Conservation (phyloP, 2,329 filamentous ascomycete species). For the Bipolaris sorokiniana region DNA sequence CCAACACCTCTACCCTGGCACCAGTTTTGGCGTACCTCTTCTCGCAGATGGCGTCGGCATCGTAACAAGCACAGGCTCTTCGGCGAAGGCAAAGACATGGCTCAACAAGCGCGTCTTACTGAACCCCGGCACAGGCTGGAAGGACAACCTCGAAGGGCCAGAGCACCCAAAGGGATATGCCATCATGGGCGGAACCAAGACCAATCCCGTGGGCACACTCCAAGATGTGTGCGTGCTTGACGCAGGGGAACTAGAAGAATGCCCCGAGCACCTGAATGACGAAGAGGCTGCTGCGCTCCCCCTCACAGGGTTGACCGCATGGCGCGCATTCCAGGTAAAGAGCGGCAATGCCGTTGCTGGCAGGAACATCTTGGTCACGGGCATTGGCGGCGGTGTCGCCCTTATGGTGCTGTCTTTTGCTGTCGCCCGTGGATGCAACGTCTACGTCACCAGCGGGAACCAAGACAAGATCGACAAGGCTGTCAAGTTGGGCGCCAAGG, state of each 20-base stretch:
- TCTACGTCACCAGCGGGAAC: constrained; percentile 81
- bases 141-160: constrained; percentile 71
- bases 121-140: constrained; percentile 81
- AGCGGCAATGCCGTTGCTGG: constrained; percentile 67
- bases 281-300: constrained; percentile 84
- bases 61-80: constrained; percentile 69
- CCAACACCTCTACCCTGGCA: constrained; percentile 86
- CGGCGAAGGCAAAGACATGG: constrained; percentile 61
- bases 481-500: constrained; percentile 72
- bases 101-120: constrained; percentile 74
- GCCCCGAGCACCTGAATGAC: constrained; percentile 72
- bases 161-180: constrained; percentile 66
- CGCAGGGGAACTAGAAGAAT: constrained; percentile 75
- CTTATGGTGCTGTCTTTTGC: constrained; percentile 82
- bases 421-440: constrained; percentile 71
- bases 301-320: constrained; percentile 84
- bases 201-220: constrained; percentile 71
- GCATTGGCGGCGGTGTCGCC: constrained; percentile 91
- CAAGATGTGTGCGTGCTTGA: constrained; percentile 75
- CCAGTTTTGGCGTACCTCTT: constrained; percentile 78
- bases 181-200: constrained; percentile 72
- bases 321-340: constrained; percentile 85
- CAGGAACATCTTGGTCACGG: constrained; percentile 81
- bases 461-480: constrained; percentile 78
- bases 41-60: constrained; percentile 82